phyloP scores from a whole-genome alignment of 495 filamentous ascomycete species.

The Talaromyces adpressus region DNA sequence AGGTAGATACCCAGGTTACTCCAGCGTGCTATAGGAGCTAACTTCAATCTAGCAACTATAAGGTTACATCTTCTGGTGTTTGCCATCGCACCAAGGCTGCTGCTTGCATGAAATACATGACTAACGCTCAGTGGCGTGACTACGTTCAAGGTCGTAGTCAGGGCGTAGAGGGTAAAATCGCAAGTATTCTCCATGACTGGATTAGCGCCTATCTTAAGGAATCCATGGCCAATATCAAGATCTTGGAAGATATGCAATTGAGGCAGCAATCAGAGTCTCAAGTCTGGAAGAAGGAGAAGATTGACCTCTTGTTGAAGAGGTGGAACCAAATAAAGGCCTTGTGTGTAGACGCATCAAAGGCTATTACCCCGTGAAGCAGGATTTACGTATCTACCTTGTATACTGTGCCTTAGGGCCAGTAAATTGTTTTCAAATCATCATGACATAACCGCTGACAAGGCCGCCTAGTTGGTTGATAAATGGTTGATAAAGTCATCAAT shows the following conservation, averaged over 20 bases:
- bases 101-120: background rate
- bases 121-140: background rate
- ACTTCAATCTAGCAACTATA: background rate
- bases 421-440: too few species aligned
- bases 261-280: background rate
- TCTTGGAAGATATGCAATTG: background rate
- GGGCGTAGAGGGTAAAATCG: background rate
- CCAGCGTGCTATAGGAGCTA: too few species aligned
- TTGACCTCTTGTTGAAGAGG: background rate
- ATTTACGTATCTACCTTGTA: too few species aligned
- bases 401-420: too few species aligned
- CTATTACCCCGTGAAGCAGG: background rate
- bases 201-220: background rate
- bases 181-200: background rate
- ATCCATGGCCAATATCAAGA: background rate
- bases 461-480: too few species aligned
- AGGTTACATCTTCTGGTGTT: background rate
- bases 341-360: background rate
- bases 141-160: background rate
- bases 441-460: too few species aligned
- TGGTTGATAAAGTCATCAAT: too few species aligned
- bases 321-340: background rate
- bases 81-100: background rate
- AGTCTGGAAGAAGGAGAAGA: background rate
- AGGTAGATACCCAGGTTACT: too few species aligned